Percentiles rank a stretch among this genome's conserved stretches.
Evolutionary conservation across 2,329 filamentous ascomycete genomes (phyloP).

Genomic region (Hypoxylon sp.): DNA sequence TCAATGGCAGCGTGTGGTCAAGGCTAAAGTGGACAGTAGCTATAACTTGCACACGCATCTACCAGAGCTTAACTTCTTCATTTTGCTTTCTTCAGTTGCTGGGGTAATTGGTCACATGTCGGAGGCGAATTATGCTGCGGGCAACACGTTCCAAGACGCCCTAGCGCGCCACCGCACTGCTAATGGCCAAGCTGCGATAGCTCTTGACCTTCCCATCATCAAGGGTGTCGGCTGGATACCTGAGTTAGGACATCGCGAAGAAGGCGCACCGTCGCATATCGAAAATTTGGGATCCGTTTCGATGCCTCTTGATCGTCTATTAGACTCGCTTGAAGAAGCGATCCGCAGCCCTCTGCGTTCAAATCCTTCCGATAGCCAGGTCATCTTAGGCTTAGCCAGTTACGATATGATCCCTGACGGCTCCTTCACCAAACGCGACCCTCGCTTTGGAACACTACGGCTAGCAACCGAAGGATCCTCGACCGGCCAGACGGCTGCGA

Average conservation of each 20-base stretch:
- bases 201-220: slow-evolving; percentile 1
- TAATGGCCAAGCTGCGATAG: not conserved
- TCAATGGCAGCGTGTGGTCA: not conserved
- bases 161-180: not conserved
- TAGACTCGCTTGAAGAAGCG: slow-evolving; percentile 1
- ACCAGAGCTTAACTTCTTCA: not conserved
- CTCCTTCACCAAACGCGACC: not conserved
- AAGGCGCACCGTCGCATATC: not conserved
- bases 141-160: not conserved
- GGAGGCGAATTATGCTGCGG: not conserved
- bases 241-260: not conserved
- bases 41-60: not conserved
- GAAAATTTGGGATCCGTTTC: not conserved
- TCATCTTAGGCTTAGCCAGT: not conserved
- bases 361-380: not conserved
- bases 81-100: not conserved
- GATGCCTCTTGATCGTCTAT: not conserved
- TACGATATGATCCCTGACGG: not conserved
- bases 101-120: not conserved
- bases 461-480: not conserved
- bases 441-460: not conserved
- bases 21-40: not conserved
- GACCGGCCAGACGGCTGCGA: not conserved
- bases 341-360: not conserved
- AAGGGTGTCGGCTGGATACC: not conserved